phyloP scores from a whole-genome alignment of 208 protist species.

The Blechomonas ayalai region DNA sequence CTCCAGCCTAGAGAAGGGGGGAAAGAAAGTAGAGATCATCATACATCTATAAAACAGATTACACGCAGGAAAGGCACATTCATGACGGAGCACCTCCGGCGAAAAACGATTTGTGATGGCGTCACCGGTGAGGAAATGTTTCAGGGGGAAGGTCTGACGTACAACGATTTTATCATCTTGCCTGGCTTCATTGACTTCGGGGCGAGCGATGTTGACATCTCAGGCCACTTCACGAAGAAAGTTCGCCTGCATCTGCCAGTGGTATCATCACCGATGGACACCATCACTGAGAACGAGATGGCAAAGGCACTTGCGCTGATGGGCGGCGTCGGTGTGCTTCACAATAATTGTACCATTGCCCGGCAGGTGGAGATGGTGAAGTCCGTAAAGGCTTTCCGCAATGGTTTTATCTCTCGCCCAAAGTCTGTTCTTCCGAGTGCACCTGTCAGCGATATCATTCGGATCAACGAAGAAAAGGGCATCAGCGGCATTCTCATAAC shows the following conservation, averaged over 20 bases:
- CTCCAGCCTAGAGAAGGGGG: conserved; percentile 2
- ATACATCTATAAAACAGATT: too few species aligned
- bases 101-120: conserved; percentile 81
- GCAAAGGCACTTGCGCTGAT: conserved; percentile 88
- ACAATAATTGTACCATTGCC: conserved; percentile 92
- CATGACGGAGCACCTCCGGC: too few species aligned
- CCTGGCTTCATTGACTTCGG: conserved; percentile 94
- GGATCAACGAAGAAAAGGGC: conserved; percentile 89
- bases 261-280: conserved; percentile 95
- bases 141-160: conserved; percentile 78
- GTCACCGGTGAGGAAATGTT: conserved; percentile 84
- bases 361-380: conserved; percentile 90
- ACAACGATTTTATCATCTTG: conserved; percentile 94
- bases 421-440: conserved; percentile 80
- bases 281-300: conserved; percentile 92
- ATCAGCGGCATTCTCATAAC: conserved; percentile 97
- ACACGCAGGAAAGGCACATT: too few species aligned
- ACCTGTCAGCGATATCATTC: conserved; percentile 83
- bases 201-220: conserved; percentile 77
- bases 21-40: conserved; percentile 4
- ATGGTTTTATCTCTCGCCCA: conserved; percentile 96
- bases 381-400: conserved; percentile 94
- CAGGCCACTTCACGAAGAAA: conserved; percentile 82
- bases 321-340: conserved; percentile 95
- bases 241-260: conserved; percentile 91